Conservation (phyloP, 225 moss, liverwort and hornwort genomes). For the Antitrichia curtipendula region DNA sequence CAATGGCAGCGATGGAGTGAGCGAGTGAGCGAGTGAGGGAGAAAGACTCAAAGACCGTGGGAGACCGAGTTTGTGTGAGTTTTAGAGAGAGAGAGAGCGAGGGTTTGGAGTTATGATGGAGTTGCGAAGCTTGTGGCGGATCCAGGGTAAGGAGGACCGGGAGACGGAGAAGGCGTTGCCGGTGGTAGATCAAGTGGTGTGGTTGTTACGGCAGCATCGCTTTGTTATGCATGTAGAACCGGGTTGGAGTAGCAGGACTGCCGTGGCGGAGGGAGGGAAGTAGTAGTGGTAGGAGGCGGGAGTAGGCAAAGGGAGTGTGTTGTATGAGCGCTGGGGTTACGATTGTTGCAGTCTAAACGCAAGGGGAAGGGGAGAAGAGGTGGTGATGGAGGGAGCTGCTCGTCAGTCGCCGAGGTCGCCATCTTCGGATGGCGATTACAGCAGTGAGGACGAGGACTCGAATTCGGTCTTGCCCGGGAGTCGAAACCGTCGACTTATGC, state of each 20-base stretch:
- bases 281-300: not conserved
- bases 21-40: not conserved
- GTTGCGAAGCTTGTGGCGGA: slow-evolving; percentile 29
- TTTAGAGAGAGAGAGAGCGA: not conserved
- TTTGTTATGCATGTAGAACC: slow-evolving; percentile 53
- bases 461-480: slow-evolving; percentile 31
- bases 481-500: slow-evolving; percentile 16
- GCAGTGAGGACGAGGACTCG: slow-evolving; percentile 76
- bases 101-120: slow-evolving; percentile 8
- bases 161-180: slow-evolving; percentile 16
- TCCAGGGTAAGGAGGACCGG: slow-evolving; percentile 16
- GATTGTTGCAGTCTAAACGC: not conserved
- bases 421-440: slow-evolving; percentile 61
- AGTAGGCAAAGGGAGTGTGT: not conserved
- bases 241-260: slow-evolving; percentile 7
- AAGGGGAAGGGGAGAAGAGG: not conserved
- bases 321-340: slow-evolving; percentile 3
- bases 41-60: not conserved
- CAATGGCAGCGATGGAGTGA: not conserved
- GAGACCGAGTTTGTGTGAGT: not conserved
- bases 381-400: slow-evolving; percentile 18
- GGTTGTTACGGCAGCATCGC: slow-evolving; percentile 41
- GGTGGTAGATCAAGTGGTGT: slow-evolving; percentile 28
- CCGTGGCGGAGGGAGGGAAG: not conserved
- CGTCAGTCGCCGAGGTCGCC: slow-evolving; percentile 33